A percentile compares a stretch with the other conserved stretches of the same genome.
Evolutionary conservation across 108 stramenopile genomes (phyloP).

Genomic region (Hondaea fermentalgiana): DNA sequence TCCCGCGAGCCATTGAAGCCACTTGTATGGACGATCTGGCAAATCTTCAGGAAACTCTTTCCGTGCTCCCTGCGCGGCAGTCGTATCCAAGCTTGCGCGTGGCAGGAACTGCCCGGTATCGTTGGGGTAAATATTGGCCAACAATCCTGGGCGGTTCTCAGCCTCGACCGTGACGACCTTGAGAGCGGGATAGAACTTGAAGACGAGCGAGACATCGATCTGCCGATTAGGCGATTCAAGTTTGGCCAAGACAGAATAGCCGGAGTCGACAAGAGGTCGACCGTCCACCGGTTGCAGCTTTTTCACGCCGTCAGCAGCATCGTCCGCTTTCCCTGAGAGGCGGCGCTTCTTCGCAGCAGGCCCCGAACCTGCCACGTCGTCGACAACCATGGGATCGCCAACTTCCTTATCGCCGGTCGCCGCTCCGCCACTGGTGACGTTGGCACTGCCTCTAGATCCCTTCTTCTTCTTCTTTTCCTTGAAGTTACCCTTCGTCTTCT

Average conservation of each 20-base stretch:
- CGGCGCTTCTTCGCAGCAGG: too few species aligned
- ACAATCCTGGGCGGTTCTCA: background rate
- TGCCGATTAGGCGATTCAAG: background rate
- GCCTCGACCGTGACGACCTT: background rate
- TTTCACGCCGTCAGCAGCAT: too few species aligned
- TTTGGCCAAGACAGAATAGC: background rate
- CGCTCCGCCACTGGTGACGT: too few species aligned
- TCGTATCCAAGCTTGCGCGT: background rate
- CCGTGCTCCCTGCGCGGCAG: background rate
- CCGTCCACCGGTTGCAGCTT: too few species aligned
- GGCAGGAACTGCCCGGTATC: slow-evolving; percentile 4
- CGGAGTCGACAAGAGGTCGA: background rate
- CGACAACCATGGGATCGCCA: too few species aligned
- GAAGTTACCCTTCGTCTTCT: background rate
- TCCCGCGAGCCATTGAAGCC: background rate
- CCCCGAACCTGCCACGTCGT: too few species aligned
- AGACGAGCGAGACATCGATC: background rate
- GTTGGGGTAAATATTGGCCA: background rate
- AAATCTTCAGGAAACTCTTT: background rate
- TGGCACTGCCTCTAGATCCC: too few species aligned
- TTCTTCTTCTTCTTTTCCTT: background rate
- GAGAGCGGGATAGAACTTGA: background rate
- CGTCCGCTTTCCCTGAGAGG: too few species aligned
- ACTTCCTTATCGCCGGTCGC: too few species aligned
- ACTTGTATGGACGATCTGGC: background rate